These are phyloP conservation scores for Verticillium zaregamsianum DNA, from an alignment of 2,329 filamentous ascomycete species.

Conservation along the genomic window DNA sequence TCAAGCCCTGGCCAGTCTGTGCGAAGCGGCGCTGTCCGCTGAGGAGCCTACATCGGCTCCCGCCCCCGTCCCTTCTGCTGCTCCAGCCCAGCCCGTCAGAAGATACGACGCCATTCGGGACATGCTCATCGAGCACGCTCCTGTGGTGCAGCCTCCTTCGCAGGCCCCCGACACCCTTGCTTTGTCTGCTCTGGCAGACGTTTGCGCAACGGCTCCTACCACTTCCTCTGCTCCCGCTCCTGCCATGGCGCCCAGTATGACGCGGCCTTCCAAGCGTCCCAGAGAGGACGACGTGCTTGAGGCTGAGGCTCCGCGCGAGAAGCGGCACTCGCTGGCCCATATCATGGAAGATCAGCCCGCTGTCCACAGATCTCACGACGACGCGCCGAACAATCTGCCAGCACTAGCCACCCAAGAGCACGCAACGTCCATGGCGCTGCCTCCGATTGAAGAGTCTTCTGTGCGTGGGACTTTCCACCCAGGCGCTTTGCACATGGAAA, in stretches of 20 bases:
- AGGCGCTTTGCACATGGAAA: background rate
- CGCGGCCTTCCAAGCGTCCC: background rate
- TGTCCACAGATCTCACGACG: background rate
- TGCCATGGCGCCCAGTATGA: background rate
- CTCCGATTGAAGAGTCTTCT: constrained; percentile 1
- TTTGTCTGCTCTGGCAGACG: constrained; percentile 7
- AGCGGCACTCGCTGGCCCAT: background rate
- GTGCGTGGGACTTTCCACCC: background rate
- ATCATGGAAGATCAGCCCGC: background rate
- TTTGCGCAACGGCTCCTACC: background rate
- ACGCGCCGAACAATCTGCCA: background rate
- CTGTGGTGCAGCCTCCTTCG: background rate
- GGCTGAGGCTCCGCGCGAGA: background rate
- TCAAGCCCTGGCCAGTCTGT: background rate
- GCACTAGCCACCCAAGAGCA: background rate
- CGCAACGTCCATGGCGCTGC: background rate
- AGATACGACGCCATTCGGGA: constrained; percentile 28
- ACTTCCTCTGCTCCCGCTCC: background rate
- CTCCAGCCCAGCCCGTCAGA: constrained; percentile 3
- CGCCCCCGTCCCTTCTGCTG: background rate
- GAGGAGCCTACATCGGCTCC: background rate
- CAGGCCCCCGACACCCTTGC: constrained; percentile 5
- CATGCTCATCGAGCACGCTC: constrained; percentile 4
- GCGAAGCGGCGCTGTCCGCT: background rate
- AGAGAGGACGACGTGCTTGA: background rate